Percentiles rank a stretch among this genome's conserved stretches.
These are phyloP conservation scores for Staphylotrichum longicolle DNA, from an alignment of 495 filamentous ascomycete genomes.

Conservation along the genomic window DNA sequence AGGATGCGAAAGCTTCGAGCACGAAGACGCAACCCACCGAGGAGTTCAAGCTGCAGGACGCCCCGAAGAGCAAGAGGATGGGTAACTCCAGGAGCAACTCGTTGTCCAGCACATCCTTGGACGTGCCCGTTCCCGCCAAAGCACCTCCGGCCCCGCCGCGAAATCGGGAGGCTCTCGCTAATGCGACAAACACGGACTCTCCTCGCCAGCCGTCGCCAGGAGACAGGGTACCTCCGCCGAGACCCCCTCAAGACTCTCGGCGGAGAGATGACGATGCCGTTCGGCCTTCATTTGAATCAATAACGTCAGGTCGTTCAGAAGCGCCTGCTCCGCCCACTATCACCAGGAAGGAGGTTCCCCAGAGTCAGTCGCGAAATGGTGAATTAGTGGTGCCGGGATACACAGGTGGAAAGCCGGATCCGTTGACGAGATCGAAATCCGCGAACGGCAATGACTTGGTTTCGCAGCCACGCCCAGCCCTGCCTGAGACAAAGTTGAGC, in stretches of 20 bases:
- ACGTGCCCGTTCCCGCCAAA: conserved; percentile 31
- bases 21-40: conserved; percentile 39
- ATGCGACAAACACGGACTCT: conserved; percentile 28
- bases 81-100: conserved; percentile 63
- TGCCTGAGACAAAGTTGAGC: conserved; percentile 46
- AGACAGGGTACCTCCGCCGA: conserved; percentile 47
- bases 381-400: conserved; percentile 19
- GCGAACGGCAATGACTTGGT: conserved; percentile 42
- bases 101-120: conserved; percentile 43
- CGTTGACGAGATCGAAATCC: conserved; percentile 19
- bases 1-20: conserved; percentile 41
- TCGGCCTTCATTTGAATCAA: conserved; percentile 45
- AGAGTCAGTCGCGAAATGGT: conserved; percentile 39
- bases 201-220: conserved; percentile 29
- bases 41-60: conserved; percentile 73
- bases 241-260: conserved; percentile 50
- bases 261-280: conserved; percentile 45
- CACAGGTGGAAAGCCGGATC: background rate
- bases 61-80: conserved; percentile 64
- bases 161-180: conserved; percentile 33
- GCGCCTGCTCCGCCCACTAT: conserved; percentile 41
- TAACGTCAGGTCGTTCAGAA: conserved; percentile 24
- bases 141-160: conserved; percentile 25
- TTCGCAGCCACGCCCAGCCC: conserved; percentile 26
- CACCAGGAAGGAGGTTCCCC: conserved; percentile 48